These are phyloP conservation scores for Rhodotorula sp. DNA, from an alignment of 1,284 basidiomycete genomes.

Conservation along the genomic window DNA sequence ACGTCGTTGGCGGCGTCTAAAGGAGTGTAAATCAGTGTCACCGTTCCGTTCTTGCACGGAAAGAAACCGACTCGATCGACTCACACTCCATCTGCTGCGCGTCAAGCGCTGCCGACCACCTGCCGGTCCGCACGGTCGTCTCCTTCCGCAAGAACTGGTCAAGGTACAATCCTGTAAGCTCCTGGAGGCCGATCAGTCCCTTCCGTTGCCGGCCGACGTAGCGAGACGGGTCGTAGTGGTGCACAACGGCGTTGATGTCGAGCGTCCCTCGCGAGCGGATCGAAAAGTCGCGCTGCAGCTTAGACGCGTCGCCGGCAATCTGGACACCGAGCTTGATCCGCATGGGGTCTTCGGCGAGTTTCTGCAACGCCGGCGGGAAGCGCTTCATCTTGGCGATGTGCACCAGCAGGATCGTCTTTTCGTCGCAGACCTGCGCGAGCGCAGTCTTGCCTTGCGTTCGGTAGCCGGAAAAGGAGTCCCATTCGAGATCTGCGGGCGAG, in stretches of 20 bases:
- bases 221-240: constrained; percentile 45
- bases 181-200: constrained; percentile 48
- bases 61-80: constrained; percentile 27
- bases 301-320: constrained; percentile 48
- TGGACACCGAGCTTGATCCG: constrained; percentile 51
- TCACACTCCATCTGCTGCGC: constrained; percentile 49
- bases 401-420: constrained; percentile 48
- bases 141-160: constrained; percentile 48
- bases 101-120: constrained; percentile 47
- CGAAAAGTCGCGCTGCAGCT: constrained; percentile 49
- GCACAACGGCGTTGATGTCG: constrained; percentile 49
- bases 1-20: constrained; percentile 54
- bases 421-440: constrained; percentile 51
- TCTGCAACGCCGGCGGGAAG: constrained; percentile 45
- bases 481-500: constrained; percentile 25
- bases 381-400: constrained; percentile 47
- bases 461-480: constrained; percentile 26
- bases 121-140: constrained; percentile 45
- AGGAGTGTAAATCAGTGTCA: not conserved
- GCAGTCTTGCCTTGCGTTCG: constrained; percentile 47
- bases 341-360: constrained; percentile 46
- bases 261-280: constrained; percentile 43
- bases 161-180: constrained; percentile 47
- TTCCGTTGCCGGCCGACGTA: constrained; percentile 27
- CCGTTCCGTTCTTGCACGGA: not conserved